Evolutionary conservation across 345 rosid species (phyloP).

Genomic region (Gossypium ekmanianum): DNA sequence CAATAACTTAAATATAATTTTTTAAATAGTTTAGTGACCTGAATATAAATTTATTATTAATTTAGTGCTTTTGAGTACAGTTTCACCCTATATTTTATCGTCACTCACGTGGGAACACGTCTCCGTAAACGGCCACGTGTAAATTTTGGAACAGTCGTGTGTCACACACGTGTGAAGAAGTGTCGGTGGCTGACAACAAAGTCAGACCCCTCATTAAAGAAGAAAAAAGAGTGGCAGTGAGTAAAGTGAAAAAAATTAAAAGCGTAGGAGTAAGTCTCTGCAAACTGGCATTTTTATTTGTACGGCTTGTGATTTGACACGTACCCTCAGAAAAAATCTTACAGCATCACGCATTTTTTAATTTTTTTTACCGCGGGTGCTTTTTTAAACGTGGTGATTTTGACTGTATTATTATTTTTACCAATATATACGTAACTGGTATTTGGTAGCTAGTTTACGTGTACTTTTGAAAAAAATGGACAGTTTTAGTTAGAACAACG

Average conservation of each 20-base stretch:
- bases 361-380: background rate
- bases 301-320: background rate
- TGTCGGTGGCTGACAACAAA: conserved; percentile 15
- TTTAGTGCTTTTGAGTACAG: too few relatives aligned
- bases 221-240: background rate
- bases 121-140: background rate
- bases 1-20: rapidly evolving
- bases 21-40: too few relatives aligned
- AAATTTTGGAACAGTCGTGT: background rate
- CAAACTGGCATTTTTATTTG: background rate
- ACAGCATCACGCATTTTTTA: background rate
- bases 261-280: background rate
- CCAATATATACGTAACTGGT: background rate
- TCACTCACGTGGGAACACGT: background rate
- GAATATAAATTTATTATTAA: too few relatives aligned
- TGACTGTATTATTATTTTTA: background rate
- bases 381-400: background rate
- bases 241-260: background rate
- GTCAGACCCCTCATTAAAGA: conserved; percentile 9
- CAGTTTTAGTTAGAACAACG: background rate
- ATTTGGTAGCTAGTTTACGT: background rate
- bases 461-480: background rate
- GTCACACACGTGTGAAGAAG: background rate
- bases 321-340: background rate
- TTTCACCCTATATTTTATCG: too few relatives aligned